Percentiles rank a stretch among this genome's conserved stretches.
These are phyloP conservation scores for Hygrophorus russula DNA, from an alignment of 768 basidiomycete genomes.

Conservation along the genomic window DNA sequence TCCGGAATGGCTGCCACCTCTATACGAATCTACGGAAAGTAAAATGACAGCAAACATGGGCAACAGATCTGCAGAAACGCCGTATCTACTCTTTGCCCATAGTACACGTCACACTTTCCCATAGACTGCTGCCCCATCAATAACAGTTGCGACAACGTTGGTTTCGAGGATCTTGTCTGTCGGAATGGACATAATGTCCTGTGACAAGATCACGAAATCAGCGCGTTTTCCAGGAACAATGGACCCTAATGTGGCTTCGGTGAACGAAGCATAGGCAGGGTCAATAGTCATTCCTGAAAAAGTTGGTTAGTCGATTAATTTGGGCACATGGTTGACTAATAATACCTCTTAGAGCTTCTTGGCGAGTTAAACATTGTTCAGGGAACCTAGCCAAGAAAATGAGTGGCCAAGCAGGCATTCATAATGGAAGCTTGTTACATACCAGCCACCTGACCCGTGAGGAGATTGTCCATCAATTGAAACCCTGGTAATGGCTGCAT, in stretches of 20 bases:
- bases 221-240: slow-evolving; percentile 70
- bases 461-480: slow-evolving; percentile 64
- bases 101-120: slow-evolving; percentile 12
- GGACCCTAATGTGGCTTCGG: slow-evolving; percentile 63
- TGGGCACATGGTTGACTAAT: neutral
- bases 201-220: slow-evolving; percentile 77
- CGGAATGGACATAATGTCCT: slow-evolving; percentile 67
- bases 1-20: too few species aligned
- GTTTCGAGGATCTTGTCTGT: slow-evolving; percentile 50
- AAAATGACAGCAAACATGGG: too few species aligned
- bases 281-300: slow-evolving; percentile 73
- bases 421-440: slow-evolving; percentile 13
- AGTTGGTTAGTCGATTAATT: slow-evolving; percentile 1
- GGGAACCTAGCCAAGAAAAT: slow-evolving; percentile 51
- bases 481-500: slow-evolving; percentile 76
- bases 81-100: too few species aligned
- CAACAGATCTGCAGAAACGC: too few species aligned
- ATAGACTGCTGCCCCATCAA: slow-evolving; percentile 54
- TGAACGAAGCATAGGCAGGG: slow-evolving; percentile 81
- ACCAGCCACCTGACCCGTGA: slow-evolving; percentile 80
- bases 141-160: slow-evolving; percentile 60
- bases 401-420: slow-evolving; percentile 1
- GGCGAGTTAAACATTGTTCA: slow-evolving; percentile 61
- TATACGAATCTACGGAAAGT: too few species aligned
- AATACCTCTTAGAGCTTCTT: slow-evolving; percentile 65